Base-by-base conservation (phyloP, 108 stramenopile genomes). In the Fragilaria radians region DNA sequence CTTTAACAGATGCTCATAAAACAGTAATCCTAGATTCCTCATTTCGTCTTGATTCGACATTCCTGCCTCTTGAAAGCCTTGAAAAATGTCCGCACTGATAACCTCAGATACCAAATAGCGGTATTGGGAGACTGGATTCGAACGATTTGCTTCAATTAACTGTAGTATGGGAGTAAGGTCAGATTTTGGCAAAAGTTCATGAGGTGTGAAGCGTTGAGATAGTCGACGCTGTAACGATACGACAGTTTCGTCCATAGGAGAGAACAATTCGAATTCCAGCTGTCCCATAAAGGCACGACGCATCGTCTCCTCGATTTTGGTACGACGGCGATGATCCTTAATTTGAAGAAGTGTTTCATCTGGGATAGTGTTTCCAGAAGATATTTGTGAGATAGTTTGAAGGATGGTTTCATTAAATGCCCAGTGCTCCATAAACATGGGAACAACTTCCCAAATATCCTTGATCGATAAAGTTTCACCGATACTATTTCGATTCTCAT, bases 371-470 rank as follows among this genome's bases (percentile, higher is more conserved):
- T 4, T 22, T 46, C 14, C 5, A 1, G 48, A 30, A 3, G 55
- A 57, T 3, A 57, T 22, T 34, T 57, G 55, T 3, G 30, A 28
- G 4, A 32, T 14, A 29, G 24, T 51, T 48, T 59, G 59, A 9
- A 51, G 30, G 1, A 49, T 49, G 1, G 46, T 21, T 21, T 51
- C 31, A 18, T 62, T 24, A 28, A 51, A 62, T 5, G 51, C 1
- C 61, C 61, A 62, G 30, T 62, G 47, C 27, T 62, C 49, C 61
- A 62, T 62, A 29, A 62, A 62, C 28, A 51, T 30, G 2, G 49
- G 30, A 18, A 62, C 28, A 21, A 27, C 34, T 59, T 59, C 58
- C 21, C 17, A 21, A 4, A 36, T 32, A 45, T 59, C 58, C 36
- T 27, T 46, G 21, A 19, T 49, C 4, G 46, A 51, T 22, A 1